These are phyloP conservation scores for Apophysomyces elegans DNA, from an alignment of 371 early-diverging fungal genomes.

Conservation along the genomic window DNA sequence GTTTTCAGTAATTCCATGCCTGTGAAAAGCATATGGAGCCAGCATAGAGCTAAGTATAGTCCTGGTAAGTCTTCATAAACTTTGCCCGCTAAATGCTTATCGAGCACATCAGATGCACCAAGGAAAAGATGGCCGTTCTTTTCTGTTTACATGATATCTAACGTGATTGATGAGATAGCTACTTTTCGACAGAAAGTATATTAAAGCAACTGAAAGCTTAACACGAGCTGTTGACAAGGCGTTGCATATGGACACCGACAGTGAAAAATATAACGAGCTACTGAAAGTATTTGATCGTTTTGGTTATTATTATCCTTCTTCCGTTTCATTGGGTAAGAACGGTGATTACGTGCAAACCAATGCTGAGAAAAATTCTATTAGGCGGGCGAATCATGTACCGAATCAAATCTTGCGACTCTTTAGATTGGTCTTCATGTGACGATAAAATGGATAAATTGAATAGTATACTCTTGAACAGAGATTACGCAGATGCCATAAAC, in stretches of 20 bases:
- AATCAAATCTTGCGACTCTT: not conserved
- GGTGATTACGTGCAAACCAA: not conserved
- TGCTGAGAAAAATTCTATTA: not conserved
- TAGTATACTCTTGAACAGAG: not conserved
- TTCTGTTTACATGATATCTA: no score
- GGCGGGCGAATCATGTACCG: not conserved
- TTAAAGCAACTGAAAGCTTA: not conserved
- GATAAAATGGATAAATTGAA: not conserved
- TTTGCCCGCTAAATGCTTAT: no score
- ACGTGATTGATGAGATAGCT: not conserved
- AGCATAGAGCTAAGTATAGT: no score
- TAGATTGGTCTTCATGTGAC: not conserved
- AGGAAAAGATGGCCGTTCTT: no score
- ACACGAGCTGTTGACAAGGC: not conserved
- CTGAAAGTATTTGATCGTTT: not conserved
- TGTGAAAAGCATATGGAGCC: no score
- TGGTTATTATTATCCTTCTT: slow-evolving; percentile 1
- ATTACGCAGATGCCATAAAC: not conserved
- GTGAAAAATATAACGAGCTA: not conserved
- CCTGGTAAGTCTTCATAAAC: no score
- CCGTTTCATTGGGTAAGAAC: not conserved
- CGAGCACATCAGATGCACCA: no score
- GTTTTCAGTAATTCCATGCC: no score
- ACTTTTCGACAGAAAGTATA: not conserved
- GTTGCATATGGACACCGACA: not conserved